These are phyloP conservation scores for Fusarium cicatricum DNA, from an alignment of 2,329 filamentous ascomycete species.

Conservation along the genomic window DNA sequence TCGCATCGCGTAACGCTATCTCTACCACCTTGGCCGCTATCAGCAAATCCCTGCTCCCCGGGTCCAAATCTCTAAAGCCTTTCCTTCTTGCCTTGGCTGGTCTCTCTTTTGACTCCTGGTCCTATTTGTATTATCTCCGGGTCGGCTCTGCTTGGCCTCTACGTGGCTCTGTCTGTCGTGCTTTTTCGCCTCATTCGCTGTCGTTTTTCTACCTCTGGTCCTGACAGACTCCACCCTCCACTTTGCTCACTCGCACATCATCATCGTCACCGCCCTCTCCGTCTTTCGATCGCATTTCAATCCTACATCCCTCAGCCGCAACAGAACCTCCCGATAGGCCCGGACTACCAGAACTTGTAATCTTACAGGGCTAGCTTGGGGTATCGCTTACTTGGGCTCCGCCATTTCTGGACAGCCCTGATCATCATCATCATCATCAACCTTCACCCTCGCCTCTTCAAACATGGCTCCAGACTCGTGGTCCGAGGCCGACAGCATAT, in stretches of 20 bases:
- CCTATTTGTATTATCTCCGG: too few species aligned
- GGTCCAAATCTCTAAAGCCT: conserved; percentile 23
- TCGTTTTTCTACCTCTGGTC: conserved; percentile 3
- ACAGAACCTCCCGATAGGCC: not conserved
- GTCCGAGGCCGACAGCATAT: conserved; percentile 44
- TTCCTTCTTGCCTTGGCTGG: conserved; percentile 18
- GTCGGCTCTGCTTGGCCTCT: not conserved
- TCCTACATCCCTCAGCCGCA: conserved; percentile 3
- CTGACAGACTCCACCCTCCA: conserved; percentile 8
- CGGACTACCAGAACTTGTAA: conserved; percentile 14
- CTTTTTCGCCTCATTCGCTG: conserved; percentile 7
- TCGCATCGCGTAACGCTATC: conserved; percentile 43
- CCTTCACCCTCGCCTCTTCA: conserved; percentile 12
- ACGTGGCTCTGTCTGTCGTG: conserved; percentile 12
- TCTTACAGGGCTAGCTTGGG: conserved; percentile 36
- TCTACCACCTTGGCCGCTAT: conserved; percentile 37
- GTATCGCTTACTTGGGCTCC: conserved; percentile 33
- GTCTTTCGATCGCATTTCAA: not conserved
- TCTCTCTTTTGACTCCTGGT: conserved; percentile 1
- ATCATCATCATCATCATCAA: conserved; percentile 13
- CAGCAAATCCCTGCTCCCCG: conserved; percentile 32
- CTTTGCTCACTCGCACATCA: conserved; percentile 6
- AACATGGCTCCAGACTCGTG: conserved; percentile 45
- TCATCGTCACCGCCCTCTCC: conserved; percentile 1
- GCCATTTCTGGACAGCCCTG: conserved; percentile 29